These are phyloP conservation scores for Kurtzmaniella quercitrusa DNA, from an alignment of 1,139 yeast species.

Conservation along the genomic window DNA sequence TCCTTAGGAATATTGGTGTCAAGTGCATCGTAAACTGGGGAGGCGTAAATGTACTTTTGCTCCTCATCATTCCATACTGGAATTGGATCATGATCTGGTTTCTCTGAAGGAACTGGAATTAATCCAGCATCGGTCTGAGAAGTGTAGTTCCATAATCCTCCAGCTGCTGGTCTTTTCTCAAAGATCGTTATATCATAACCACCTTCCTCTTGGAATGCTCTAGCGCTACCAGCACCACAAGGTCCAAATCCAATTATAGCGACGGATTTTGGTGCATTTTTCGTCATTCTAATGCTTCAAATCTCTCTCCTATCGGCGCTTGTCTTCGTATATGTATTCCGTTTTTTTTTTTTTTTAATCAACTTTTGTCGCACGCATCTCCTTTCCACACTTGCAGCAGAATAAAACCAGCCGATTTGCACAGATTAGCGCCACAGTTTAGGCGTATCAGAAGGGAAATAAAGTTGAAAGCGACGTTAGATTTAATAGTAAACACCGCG, in stretches of 20 bases:
- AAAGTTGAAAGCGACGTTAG: no score
- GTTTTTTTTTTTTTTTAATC: neutral
- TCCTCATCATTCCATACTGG: conserved; percentile 14
- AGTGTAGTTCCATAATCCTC: conserved; percentile 54
- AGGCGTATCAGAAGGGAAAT: neutral
- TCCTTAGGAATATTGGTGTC: conserved; percentile 61
- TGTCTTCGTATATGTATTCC: neutral
- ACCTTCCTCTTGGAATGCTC: conserved; percentile 9
- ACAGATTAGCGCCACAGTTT: neutral
- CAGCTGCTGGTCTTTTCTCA: conserved; percentile 45
- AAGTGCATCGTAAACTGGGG: conserved; percentile 46
- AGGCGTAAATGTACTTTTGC: conserved; percentile 29
- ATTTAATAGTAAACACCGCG: no score
- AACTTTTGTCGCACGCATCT: no score
- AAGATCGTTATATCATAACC: conserved; percentile 20
- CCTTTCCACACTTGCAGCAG: no score
- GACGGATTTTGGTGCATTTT: conserved; percentile 19
- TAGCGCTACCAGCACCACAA: conserved; percentile 20
- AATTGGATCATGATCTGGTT: conserved; percentile 14
- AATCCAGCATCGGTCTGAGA: conserved; percentile 14
- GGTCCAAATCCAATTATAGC: conserved; percentile 71
- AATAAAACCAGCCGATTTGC: neutral
- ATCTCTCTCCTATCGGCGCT: neutral
- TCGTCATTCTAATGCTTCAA: conserved; percentile 4
- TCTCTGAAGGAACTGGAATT: conserved; percentile 18